A percentile compares a stretch with the other conserved stretches of the same genome.
Evolutionary conservation across 2,329 filamentous ascomycete genomes (phyloP).

Genomic region (Chrysosporium keratinophilum): DNA sequence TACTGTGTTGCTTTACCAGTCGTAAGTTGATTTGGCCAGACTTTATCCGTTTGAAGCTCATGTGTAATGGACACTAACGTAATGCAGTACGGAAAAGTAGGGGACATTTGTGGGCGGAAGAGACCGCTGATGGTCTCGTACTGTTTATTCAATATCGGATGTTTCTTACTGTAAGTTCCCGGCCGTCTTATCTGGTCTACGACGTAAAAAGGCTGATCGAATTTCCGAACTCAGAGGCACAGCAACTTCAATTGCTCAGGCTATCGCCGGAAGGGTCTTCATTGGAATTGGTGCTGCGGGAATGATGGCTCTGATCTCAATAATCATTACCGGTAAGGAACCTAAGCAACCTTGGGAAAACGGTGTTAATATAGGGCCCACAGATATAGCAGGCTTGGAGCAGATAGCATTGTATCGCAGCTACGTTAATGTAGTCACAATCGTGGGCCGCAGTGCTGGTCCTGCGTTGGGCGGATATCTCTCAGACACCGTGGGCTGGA

Average conservation of each 20-base stretch:
- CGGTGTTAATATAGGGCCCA: neutral
- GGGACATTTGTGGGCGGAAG: slow-evolving; percentile 17
- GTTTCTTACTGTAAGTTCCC: slow-evolving; percentile 9
- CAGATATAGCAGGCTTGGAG: slow-evolving; percentile 5
- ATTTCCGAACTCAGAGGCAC: slow-evolving; percentile 7
- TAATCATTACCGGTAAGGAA: slow-evolving; percentile 14
- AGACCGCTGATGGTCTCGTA: slow-evolving; percentile 11
- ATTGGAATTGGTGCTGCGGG: slow-evolving; percentile 15
- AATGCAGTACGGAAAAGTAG: slow-evolving; percentile 14
- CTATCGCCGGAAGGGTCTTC: slow-evolving; percentile 14
- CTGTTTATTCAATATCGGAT: slow-evolving; percentile 13
- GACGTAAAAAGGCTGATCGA: neutral
- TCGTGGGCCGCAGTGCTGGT: slow-evolving; percentile 12
- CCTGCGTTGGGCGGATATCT: slow-evolving; percentile 14
- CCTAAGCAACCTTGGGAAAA: neutral
- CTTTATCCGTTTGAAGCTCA: no score
- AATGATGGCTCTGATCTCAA: slow-evolving; percentile 12
- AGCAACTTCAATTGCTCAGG: slow-evolving; percentile 7
- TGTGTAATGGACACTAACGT: no score
- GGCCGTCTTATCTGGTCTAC: neutral
- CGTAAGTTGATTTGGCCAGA: slow-evolving; percentile 4
- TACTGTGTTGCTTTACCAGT: slow-evolving; percentile 12
- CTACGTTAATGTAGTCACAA: slow-evolving; percentile 14
- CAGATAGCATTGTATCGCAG: slow-evolving; percentile 14
- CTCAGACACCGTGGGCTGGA: slow-evolving; percentile 15